Percentiles rank a stretch among this genome's conserved stretches.
phyloP scores from a whole-genome alignment of 1,284 basidiomycete genomes.

The Austroboletus rostrupii region DNA sequence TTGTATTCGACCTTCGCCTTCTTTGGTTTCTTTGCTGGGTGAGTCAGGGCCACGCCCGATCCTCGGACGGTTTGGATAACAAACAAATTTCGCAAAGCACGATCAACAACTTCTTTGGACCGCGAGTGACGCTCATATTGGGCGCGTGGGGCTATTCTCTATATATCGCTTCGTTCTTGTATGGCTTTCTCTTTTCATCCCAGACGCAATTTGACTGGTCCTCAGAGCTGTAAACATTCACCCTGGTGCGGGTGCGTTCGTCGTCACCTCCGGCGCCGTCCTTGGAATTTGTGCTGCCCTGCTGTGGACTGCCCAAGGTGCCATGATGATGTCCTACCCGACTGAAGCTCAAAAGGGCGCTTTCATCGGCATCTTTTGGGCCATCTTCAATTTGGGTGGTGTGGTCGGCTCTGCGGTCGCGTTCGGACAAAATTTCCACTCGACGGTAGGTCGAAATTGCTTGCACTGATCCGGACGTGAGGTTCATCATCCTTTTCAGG shows the following conservation, averaged over 20 bases:
- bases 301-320: constrained; percentile 85
- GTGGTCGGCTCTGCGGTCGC: constrained; percentile 68
- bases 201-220: neutral
- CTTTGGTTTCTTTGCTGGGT: constrained; percentile 41
- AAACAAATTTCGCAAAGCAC: constrained; percentile 41
- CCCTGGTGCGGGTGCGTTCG: constrained; percentile 54
- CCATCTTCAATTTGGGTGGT: constrained; percentile 70
- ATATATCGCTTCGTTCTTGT: constrained; percentile 74
- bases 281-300: constrained; percentile 82
- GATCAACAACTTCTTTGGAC: constrained; percentile 73
- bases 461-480: too few relatives aligned
- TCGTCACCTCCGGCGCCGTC: constrained; percentile 74
- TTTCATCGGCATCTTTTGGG: constrained; percentile 77
- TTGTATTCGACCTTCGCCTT: constrained; percentile 68
- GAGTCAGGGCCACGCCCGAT: constrained; percentile 9
- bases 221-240: constrained; percentile 66
- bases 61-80: neutral
- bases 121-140: constrained; percentile 64
- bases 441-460: too few relatives aligned
- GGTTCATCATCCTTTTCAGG: too few relatives aligned
- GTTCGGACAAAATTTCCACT: constrained; percentile 51
- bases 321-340: constrained; percentile 80
- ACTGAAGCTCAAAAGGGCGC: constrained; percentile 74
- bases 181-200: constrained; percentile 17
- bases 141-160: constrained; percentile 71